phyloP scores from a whole-genome alignment of 768 basidiomycete species.

The Boletus tomentosulus region DNA sequence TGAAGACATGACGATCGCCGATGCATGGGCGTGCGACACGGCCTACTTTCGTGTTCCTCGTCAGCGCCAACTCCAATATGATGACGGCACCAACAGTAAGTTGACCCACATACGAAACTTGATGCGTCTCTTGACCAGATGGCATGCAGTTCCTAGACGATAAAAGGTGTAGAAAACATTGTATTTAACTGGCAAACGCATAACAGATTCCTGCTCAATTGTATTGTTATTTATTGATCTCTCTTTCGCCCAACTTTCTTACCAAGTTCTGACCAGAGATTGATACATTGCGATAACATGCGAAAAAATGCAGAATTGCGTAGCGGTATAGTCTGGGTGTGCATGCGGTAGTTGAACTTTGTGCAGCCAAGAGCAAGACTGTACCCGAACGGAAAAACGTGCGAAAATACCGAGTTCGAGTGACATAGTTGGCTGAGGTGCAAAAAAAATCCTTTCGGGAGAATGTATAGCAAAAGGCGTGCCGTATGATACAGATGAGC shows the following conservation, averaged over 20 bases:
- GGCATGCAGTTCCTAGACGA: no score
- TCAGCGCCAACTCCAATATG: slow-evolving; percentile 37
- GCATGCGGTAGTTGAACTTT: not conserved
- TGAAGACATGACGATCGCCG: slow-evolving; percentile 19
- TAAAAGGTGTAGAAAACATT: not conserved
- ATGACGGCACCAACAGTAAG: slow-evolving; percentile 35
- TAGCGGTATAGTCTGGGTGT: not conserved
- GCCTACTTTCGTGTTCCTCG: slow-evolving; percentile 55
- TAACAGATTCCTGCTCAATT: not conserved
- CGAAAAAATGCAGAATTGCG: not conserved
- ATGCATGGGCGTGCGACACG: slow-evolving; percentile 48
- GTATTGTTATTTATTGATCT: not conserved
- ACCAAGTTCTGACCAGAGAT: not conserved
- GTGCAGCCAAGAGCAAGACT: not conserved
- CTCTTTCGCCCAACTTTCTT: slow-evolving; percentile 5
- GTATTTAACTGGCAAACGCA: not conserved
- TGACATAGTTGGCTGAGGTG: not conserved
- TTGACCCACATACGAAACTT: not conserved
- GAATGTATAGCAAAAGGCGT: not conserved
- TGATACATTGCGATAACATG: not conserved
- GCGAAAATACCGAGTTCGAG: not conserved
- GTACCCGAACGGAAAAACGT: not conserved
- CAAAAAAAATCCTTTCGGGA: not conserved
- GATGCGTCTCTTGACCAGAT: not conserved
- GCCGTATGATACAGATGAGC: slow-evolving; percentile 9